Evolutionary conservation across 108 stramenopile genomes (phyloP).

Genomic region (Pseudonitzschia multiseries): DNA sequence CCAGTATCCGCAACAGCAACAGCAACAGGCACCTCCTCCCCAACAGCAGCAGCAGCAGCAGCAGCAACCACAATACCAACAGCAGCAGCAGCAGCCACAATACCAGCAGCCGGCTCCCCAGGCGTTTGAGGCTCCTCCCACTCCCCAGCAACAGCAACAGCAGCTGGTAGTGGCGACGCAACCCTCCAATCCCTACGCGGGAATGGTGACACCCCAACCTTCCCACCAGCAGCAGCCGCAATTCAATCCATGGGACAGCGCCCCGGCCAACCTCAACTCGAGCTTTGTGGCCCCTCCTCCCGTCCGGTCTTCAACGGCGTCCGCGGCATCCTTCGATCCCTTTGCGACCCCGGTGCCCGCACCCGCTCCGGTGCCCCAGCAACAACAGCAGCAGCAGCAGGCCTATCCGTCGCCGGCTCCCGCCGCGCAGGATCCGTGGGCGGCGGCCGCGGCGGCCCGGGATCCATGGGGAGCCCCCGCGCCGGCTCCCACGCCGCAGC

Average conservation of each 20-base stretch:
- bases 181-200: conserved; percentile 41
- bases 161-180: conserved; percentile 43
- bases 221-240: conserved; percentile 4
- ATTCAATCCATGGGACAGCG: conserved; percentile 10
- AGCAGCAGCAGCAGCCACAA: conserved; percentile 34
- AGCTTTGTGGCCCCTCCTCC: conserved; percentile 19
- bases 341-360: conserved; percentile 27
- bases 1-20: not conserved
- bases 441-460: not conserved
- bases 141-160: conserved; percentile 24
- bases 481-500: not conserved
- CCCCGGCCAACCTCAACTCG: not conserved
- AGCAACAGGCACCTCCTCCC: not conserved
- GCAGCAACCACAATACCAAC: conserved; percentile 14
- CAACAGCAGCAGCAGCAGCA: not conserved
- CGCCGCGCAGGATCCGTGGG: conserved; percentile 13
- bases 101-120: conserved; percentile 33
- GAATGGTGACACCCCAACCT: conserved; percentile 16
- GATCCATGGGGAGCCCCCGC: conserved; percentile 7
- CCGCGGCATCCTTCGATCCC: conserved; percentile 25
- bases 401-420: conserved; percentile 13
- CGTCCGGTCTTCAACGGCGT: conserved; percentile 10
- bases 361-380: conserved; percentile 20
- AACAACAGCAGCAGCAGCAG: conserved; percentile 25
- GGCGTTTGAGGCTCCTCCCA: conserved; percentile 1